These are phyloP conservation scores for Ogataea thermomethanolica DNA, from an alignment of 805 yeast species.

Conservation along the genomic window DNA sequence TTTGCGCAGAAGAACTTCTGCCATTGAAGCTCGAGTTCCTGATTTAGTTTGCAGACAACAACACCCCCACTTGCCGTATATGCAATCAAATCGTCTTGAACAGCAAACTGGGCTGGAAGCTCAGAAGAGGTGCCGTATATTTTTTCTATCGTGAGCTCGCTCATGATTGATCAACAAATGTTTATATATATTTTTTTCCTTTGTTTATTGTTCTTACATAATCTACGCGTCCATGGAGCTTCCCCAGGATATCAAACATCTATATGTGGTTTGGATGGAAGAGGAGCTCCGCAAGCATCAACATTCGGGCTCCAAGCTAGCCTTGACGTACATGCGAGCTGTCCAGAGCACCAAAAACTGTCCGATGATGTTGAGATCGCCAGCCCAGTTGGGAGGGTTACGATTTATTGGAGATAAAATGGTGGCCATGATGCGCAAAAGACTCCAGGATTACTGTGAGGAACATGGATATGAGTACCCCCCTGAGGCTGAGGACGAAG, in stretches of 20 bases:
- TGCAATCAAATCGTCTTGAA: constrained; percentile 41
- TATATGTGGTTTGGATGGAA: constrained; percentile 58
- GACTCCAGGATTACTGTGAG: constrained; percentile 52
- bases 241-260: constrained; percentile 46
- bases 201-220: constrained; percentile 3
- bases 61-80: constrained; percentile 61
- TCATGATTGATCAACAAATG: constrained; percentile 16
- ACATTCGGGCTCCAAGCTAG: constrained; percentile 48
- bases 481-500: constrained; percentile 5
- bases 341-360: constrained; percentile 45
- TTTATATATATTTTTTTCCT: constrained; percentile 2
- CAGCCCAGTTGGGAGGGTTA: constrained; percentile 55
- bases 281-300: constrained; percentile 46
- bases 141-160: constrained; percentile 22
- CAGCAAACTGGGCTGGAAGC: constrained; percentile 38
- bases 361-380: constrained; percentile 46
- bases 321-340: constrained; percentile 54
- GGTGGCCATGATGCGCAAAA: constrained; percentile 45
- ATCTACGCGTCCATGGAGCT: constrained; percentile 34
- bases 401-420: constrained; percentile 73
- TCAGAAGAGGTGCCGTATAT: constrained; percentile 49
- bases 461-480: constrained; percentile 50
- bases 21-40: constrained; percentile 20
- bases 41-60: constrained; percentile 40
- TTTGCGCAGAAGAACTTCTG: constrained; percentile 56